Conservation (phyloP, 371 early-diverging fungal genomes). For the Circinella minor region DNA sequence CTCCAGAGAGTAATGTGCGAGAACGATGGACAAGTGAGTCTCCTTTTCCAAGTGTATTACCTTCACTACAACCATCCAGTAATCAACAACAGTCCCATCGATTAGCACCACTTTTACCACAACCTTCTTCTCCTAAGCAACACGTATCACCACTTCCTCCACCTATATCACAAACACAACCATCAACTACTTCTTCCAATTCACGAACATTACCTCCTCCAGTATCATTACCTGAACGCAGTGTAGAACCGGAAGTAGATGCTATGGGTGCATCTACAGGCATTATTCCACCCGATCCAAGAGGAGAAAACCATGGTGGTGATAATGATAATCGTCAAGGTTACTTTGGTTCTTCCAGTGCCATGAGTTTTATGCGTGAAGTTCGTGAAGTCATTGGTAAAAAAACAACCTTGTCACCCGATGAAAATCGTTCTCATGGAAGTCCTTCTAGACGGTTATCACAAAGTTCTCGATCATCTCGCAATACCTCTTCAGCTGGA, state of each 20-base stretch:
- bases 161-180: neutral
- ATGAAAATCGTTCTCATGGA: neutral
- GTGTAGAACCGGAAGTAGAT: conserved; percentile 19
- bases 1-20: conserved; percentile 14
- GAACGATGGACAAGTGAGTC: neutral
- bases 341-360: conserved; percentile 34
- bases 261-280: conserved; percentile 32
- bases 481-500: neutral
- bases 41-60: neutral
- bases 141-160: neutral
- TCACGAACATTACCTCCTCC: neutral
- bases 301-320: conserved; percentile 7
- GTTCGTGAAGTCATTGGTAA: conserved; percentile 30
- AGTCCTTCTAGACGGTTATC: conserved; percentile 11
- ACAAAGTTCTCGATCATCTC: conserved; percentile 15
- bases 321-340: conserved; percentile 21
- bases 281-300: conserved; percentile 8
- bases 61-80: neutral
- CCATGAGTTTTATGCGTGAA: conserved; percentile 30
- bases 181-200: neutral
- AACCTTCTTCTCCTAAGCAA: neutral
- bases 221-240: neutral
- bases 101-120: neutral
- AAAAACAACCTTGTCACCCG: conserved; percentile 24
- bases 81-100: neutral